Evolutionary conservation across 768 basidiomycete species (phyloP), one percentile per base, ranked within the genome.

Genomic region (Rhodosporidiobolus sp.): DNA sequence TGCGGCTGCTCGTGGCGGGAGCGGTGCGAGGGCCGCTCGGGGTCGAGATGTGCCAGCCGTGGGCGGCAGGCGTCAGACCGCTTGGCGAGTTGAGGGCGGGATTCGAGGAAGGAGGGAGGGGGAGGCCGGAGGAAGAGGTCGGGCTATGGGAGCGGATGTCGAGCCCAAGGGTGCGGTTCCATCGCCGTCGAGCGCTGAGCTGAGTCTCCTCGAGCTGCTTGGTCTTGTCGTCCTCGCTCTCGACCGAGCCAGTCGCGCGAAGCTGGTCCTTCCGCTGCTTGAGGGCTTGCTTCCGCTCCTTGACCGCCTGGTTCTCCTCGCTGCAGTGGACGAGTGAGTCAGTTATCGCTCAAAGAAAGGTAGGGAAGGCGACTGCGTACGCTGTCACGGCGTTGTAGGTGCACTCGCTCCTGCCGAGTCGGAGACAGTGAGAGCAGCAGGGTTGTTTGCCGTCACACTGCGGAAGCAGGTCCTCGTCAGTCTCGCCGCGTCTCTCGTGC

Each of bases 221-320:
- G 17, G 28, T 17, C 34, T 32, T 8, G 8, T 30, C 26, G 1
- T 24, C 43, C 11, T 30, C 46, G 26, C 26, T 22, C 12, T 54
- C n/a, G 53, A 26, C n/a, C 22, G 14, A 20, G 3, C n/a, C 26
- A 26, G n/a, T n/a, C n/a, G 8, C 53, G n/a, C 14, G 26, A 8
- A n/a, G 53, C 53, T 48, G 50, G 43, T 43, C 52, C 35, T 63
- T 63, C 43, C 54, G 64, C 54, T 56, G 43, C 64, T 49, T 57
- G 52, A 45, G 46, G 55, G 46, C 43, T 20, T 57, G 48, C 58
- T 67, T 67, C 24, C 49, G 46, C 57, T 32, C 57, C 57, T 67
- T 67, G 58, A 60, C 58, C 32, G 49, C 65, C 20, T 19, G 24
- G 65, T 67, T 67, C 57, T 67, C 56, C 57, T 67, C 57, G 49